phyloP scores from a whole-genome alignment of 2,329 filamentous ascomycete genomes.

The Alternaria angustiovoidea region DNA sequence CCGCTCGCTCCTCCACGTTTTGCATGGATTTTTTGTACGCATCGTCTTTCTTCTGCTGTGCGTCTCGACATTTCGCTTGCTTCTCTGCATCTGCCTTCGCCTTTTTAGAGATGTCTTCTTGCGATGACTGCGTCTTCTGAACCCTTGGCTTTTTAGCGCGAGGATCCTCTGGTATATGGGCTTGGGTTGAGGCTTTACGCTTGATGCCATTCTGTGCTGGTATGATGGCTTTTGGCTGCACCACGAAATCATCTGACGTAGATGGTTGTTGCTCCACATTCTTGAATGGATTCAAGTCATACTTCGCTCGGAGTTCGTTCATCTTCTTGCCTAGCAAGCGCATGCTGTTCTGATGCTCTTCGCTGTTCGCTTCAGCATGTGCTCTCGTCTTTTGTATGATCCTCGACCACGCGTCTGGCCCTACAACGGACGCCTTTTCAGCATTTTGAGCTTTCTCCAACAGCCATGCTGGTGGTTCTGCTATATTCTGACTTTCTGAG shows the following conservation, averaged over 20 bases:
- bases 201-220: background rate
- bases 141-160: slow-evolving; percentile 1
- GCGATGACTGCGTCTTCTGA: background rate
- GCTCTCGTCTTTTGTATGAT: slow-evolving; percentile 4
- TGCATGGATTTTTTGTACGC: background rate
- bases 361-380: background rate
- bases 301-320: background rate
- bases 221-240: background rate
- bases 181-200: background rate
- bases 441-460: slow-evolving; percentile 4
- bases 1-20: background rate
- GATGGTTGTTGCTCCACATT: background rate
- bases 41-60: background rate
- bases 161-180: background rate
- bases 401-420: background rate
- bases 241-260: background rate
- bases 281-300: background rate
- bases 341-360: background rate
- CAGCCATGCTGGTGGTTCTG: slow-evolving; percentile 9
- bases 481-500: background rate
- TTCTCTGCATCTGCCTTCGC: background rate
- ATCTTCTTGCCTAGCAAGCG: background rate
- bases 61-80: background rate
- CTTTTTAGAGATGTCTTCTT: background rate
- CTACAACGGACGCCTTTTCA: background rate